Evolutionary conservation across 176 grass and related monocot genomes (phyloP), one percentile per base, ranked within the genome.

Genomic region (Dendrocalamus sinicus): DNA sequence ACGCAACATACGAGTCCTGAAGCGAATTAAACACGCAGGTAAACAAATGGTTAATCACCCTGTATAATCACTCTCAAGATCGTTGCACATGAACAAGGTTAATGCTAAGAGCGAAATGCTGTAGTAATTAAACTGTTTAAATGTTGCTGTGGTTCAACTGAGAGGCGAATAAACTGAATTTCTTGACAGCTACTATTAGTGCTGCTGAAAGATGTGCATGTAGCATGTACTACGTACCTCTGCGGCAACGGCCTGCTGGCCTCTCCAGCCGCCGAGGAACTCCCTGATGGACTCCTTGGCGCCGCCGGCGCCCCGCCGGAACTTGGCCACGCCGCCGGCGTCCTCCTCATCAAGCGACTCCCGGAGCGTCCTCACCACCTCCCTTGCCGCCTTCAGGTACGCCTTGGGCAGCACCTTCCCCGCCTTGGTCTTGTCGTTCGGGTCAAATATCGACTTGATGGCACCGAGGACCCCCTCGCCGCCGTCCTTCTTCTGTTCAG

Each of bases 371-470:
- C 91, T 89, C 74, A 99, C 93, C 48, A 99, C 93, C 73, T 94
- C 92, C 90, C 92, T 94, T n/a, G 90, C 92, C 60, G 88, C 81
- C 90, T 96, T 96, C 57, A 99, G 81, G 88, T 96, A 99, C n/a
- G 86, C 92, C 91, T 94, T 96, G 57, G 94, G 93, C 61, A 96
- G 75, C 74, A 91, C 76, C 66, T 94, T 99, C 12, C 96, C 96
- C 12, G 78, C 82, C 84, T 91, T 96, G 68, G 96, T 94, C 82
- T 89, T 92, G 80, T 94, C 96, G 67, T 92, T 88, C 20, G 92
- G 88, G 80, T 99, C 96, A 44, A 99, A 96, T 70, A 94, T 82
- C 30, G 91, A 91, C 81, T 91, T 99, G 78, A 99, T 91, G 20
- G 84, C 84, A n/a, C 90, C 89, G 1, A 96, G 28, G 17, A 94